Evolutionary conservation across 108 stramenopile species (phyloP), one percentile per base, ranked within the genome.

Genomic region (Pinguiococcus pyrenoidosus): DNA sequence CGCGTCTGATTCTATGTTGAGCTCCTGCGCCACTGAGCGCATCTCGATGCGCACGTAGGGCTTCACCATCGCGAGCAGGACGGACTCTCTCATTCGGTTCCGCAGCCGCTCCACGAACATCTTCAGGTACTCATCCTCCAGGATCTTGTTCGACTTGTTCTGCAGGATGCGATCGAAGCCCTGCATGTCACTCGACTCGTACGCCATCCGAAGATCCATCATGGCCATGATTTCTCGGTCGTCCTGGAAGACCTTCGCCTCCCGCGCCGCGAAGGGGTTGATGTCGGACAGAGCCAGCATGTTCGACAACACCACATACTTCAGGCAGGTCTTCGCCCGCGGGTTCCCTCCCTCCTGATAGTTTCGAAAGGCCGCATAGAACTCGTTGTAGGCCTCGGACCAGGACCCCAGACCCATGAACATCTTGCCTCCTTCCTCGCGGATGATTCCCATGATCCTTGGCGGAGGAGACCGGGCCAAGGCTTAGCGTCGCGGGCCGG

Each of bases 401-500:
- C 73, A 76, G 25, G 57, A 21, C 45, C 56, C 62, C 41, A 58
- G 54, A 21, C 57, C 30, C 75, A 76, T 71, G 57, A 67, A 39
- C 75, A 74, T 76, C 56, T 69, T 72, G n/a, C 73, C 75, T 17
- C 73, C 73, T 34, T 71, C 69, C 41, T 76, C 75, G 8, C 61
- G 36, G 26, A 76, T 66, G 32, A 58, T 30, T 13, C 75, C 75
- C 63, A 74, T 64, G 28, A 70, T 72, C 14, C 75, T n/a, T n/a
- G n/a, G n/a, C n/a, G n/a, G n/a, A n/a, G n/a, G n/a, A n/a, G n/a
- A n/a, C n/a, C n/a, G n/a, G n/a, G n/a, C n/a, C n/a, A n/a, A n/a
- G n/a, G n/a, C n/a, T n/a, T n/a, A n/a, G n/a, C n/a, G n/a, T n/a
- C n/a, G n/a, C n/a, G n/a, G n/a, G n/a, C n/a, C n/a, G n/a, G n/a